phyloP scores from a whole-genome alignment of 2,329 filamentous ascomycete genomes.

The Talaromyces albobiverticillius region DNA sequence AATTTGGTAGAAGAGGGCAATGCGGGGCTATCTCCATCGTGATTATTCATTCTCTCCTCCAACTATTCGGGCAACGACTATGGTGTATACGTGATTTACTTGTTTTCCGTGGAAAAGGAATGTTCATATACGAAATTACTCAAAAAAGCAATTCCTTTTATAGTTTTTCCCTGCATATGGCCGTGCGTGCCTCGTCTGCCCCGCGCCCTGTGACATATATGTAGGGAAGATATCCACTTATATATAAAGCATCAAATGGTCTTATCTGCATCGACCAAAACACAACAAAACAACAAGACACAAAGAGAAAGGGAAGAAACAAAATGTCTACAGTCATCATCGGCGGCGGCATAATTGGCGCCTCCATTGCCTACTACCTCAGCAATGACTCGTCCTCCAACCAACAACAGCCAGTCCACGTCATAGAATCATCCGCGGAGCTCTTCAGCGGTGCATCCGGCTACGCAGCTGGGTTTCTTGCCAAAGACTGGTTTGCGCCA shows the following conservation, averaged over 20 bases:
- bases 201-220: conserved; percentile 5
- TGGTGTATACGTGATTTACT: too few relatives aligned
- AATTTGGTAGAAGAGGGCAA: not conserved
- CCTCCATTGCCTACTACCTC: conserved; percentile 71
- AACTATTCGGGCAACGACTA: too few relatives aligned
- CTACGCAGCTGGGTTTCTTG: conserved; percentile 70
- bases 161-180: too few relatives aligned
- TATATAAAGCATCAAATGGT: too few relatives aligned
- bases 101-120: too few relatives aligned
- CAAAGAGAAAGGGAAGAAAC: conserved; percentile 19
- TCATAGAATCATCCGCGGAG: conserved; percentile 56
- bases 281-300: not conserved
- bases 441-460: conserved; percentile 74
- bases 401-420: conserved; percentile 46
- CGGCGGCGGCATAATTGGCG: conserved; percentile 68
- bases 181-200: not conserved
- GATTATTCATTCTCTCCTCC: too few relatives aligned
- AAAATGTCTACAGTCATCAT: conserved; percentile 60
- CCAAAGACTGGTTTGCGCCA: conserved; percentile 67
- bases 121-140: too few relatives aligned
- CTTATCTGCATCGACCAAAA: too few relatives aligned
- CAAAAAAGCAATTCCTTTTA: too few relatives aligned
- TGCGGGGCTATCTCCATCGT: too few relatives aligned
- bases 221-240: too few relatives aligned
- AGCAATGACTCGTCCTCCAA: conserved; percentile 38